Evolutionary conservation across 352 stramenopile genomes (phyloP).

Genomic region (Globisporangium acanthophoron): DNA sequence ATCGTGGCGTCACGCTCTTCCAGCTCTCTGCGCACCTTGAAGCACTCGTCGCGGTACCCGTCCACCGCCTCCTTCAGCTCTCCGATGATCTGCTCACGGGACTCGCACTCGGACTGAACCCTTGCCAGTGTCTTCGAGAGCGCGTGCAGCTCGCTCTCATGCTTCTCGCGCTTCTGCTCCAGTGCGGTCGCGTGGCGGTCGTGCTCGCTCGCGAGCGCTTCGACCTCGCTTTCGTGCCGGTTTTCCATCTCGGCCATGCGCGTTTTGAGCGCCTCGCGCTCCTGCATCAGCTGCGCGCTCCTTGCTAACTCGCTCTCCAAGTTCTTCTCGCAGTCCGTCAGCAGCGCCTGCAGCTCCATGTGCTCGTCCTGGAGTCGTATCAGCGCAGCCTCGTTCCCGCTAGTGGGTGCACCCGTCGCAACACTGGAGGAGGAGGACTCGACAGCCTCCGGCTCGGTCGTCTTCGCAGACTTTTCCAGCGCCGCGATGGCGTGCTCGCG

Average conservation of each 20-base stretch:
- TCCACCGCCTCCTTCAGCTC: slow-evolving; percentile 14
- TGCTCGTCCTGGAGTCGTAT: background rate
- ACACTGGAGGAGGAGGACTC: background rate
- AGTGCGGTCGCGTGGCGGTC: slow-evolving; percentile 1
- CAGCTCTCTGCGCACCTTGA: background rate
- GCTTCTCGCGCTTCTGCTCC: background rate
- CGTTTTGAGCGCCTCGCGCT: slow-evolving; percentile 5
- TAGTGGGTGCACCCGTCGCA: background rate
- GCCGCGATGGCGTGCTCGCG: slow-evolving; percentile 1
- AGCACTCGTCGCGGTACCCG: slow-evolving; percentile 3
- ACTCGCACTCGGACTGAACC: background rate
- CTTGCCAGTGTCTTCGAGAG: slow-evolving; percentile 4
- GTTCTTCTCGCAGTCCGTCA: slow-evolving; percentile 1
- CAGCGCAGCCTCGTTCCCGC: background rate
- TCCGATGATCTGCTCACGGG: background rate
- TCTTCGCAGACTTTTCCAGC: background rate
- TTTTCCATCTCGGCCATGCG: slow-evolving; percentile 5
- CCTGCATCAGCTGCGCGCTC: background rate
- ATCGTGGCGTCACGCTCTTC: slow-evolving; percentile 6
- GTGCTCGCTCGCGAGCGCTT: slow-evolving; percentile 1
- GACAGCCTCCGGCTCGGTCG: background rate
- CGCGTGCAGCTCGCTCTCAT: background rate
- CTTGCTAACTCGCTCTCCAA: slow-evolving; percentile 5
- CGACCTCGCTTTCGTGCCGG: background rate
- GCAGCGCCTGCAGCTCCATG: background rate